Conservation (phyloP, 2,329 filamentous ascomycete species). For the Pseudogymnoascus sp. region DNA sequence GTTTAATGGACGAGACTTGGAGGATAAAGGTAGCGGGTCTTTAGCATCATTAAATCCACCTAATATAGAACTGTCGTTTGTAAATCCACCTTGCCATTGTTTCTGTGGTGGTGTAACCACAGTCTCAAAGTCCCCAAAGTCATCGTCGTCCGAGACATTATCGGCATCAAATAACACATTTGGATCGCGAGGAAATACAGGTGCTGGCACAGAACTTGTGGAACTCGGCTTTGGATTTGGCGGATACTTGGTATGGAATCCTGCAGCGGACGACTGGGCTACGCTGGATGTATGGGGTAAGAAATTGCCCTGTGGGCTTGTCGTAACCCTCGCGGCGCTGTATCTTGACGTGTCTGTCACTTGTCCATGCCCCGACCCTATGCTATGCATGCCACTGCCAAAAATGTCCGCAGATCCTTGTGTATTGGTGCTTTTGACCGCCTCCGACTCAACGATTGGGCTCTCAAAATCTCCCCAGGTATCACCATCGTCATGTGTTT, state of each 20-base stretch:
- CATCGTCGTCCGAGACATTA: constrained; percentile 43
- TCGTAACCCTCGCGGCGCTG: neutral
- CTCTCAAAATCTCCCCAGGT: constrained; percentile 9
- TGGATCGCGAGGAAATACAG: neutral
- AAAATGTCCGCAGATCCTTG: neutral
- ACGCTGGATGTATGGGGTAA: neutral
- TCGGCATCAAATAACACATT: constrained; percentile 29
- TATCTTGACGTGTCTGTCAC: neutral
- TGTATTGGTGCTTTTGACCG: neutral
- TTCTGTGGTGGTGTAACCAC: constrained; percentile 30
- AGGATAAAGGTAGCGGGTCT: neutral
- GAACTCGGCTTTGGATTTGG: neutral
- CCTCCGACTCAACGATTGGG: neutral
- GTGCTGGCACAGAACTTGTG: neutral
- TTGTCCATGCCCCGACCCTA: neutral
- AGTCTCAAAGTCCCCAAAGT: constrained; percentile 59
- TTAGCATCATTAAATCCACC: neutral
- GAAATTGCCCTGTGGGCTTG: neutral
- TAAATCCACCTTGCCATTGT: neutral
- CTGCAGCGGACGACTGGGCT: neutral
- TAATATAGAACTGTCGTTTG: neutral
- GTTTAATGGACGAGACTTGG: neutral
- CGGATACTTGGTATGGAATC: neutral
- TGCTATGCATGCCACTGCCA: neutral
- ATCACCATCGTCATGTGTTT: constrained; percentile 1